A percentile compares a stretch with the other conserved stretches of the same genome.
Conservation (phyloP, 2,329 filamentous ascomycete species). For the Neocatenulostroma microsporum region DNA sequence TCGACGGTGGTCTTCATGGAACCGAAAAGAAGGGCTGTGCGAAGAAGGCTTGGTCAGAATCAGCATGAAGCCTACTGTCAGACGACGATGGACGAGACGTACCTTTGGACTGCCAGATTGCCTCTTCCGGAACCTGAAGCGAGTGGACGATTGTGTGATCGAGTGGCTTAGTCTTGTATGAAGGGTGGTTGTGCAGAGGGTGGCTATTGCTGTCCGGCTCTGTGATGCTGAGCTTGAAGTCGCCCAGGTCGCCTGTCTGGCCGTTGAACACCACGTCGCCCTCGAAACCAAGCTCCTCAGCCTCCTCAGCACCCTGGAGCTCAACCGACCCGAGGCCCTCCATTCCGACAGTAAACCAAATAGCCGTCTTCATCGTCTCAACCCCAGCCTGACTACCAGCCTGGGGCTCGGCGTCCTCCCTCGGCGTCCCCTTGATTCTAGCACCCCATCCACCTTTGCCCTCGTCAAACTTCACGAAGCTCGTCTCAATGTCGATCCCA, state of each 20-base stretch:
- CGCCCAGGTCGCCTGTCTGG: constrained; percentile 61
- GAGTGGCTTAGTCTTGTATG: constrained; percentile 60
- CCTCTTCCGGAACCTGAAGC: constrained; percentile 55
- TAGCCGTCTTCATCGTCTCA: constrained; percentile 59
- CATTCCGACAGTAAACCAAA: constrained; percentile 75
- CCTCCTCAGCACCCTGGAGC: constrained; percentile 48
- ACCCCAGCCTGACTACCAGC: constrained; percentile 16
- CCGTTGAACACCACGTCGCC: constrained; percentile 64
- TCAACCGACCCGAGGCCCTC: constrained; percentile 65
- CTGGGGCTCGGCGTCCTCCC: constrained; percentile 53
- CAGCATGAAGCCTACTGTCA: constrained; percentile 37
- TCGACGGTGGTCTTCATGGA: constrained; percentile 59
- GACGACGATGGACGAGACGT: too few species aligned
- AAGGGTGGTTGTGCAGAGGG: constrained; percentile 52
- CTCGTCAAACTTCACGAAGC: constrained; percentile 87
- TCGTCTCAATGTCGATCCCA: constrained; percentile 80
- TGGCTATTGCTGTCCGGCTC: constrained; percentile 57
- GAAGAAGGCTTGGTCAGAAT: constrained; percentile 34
- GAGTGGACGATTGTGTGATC: constrained; percentile 71
- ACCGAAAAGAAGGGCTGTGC: constrained; percentile 50
- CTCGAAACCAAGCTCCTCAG: constrained; percentile 49
- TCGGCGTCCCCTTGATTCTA: constrained; percentile 72
- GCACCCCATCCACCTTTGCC: constrained; percentile 74
- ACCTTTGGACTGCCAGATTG: constrained; percentile 77
- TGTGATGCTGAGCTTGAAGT: constrained; percentile 72